Percentiles rank a stretch among this genome's conserved stretches.
These are phyloP conservation scores for Gigaspora rosea DNA, from an alignment of 192 early-diverging fungal genomes.

Conservation along the genomic window DNA sequence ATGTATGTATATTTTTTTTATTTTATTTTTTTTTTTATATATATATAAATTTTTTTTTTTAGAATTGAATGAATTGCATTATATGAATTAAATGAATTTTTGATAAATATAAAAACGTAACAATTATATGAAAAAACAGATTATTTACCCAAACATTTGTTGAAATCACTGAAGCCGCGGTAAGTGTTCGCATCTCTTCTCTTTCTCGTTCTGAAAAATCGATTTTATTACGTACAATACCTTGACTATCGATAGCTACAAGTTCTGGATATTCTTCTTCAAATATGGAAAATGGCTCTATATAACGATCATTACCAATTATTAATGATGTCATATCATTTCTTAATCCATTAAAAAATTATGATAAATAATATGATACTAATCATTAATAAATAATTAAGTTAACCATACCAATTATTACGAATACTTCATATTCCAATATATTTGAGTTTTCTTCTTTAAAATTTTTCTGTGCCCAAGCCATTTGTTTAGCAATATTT, in stretches of 20 bases:
- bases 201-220: slow-evolving; percentile 54
- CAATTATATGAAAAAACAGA: background rate
- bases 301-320: background rate
- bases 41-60: too few species aligned
- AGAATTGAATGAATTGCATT: too few species aligned
- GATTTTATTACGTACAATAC: slow-evolving; percentile 43
- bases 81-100: too few species aligned
- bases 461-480: slow-evolving; percentile 44
- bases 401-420: slow-evolving; percentile 45
- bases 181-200: slow-evolving; percentile 53
- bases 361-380: background rate
- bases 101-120: too few species aligned
- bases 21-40: too few species aligned
- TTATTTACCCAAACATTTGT: slow-evolving; percentile 53
- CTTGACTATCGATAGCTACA: slow-evolving; percentile 38
- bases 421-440: slow-evolving; percentile 46
- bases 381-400: background rate
- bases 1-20: too few species aligned
- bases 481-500: slow-evolving; percentile 44
- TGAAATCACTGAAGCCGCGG: slow-evolving; percentile 49
- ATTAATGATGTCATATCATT: background rate
- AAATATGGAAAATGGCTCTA: slow-evolving; percentile 47
- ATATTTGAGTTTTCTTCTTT: slow-evolving; percentile 34
- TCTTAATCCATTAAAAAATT: background rate
- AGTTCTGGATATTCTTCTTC: slow-evolving; percentile 46